These are phyloP conservation scores for Aspergillus nomiae DNA, from an alignment of 2,329 filamentous ascomycete genomes.

Conservation along the genomic window DNA sequence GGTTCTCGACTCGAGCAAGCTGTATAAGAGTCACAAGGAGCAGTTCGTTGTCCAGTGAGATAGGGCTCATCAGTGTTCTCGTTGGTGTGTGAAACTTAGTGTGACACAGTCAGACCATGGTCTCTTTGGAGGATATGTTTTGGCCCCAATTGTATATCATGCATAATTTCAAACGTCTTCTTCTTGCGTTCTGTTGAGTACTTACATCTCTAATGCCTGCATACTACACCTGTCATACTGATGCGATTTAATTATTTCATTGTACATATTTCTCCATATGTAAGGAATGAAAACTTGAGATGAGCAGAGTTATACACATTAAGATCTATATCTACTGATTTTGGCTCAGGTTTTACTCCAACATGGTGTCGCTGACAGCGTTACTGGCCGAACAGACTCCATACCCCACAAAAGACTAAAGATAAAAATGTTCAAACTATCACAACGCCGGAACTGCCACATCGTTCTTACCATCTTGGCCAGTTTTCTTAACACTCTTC, in stretches of 20 bases:
- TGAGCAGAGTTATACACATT: background rate
- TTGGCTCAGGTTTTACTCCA: background rate
- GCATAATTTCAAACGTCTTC: background rate
- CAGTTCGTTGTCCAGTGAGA: slow-evolving; percentile 55
- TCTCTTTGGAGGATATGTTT: background rate
- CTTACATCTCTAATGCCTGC: background rate
- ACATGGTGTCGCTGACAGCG: background rate
- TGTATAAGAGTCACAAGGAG: slow-evolving; percentile 53
- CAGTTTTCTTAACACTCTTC: slow-evolving; percentile 25
- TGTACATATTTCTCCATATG: background rate
- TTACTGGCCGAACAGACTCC: no score
- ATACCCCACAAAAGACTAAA: no score
- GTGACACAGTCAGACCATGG: background rate
- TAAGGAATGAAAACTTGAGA: background rate
- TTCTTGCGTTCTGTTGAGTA: no score
- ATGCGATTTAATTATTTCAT: background rate
- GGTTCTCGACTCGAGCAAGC: slow-evolving; percentile 49
- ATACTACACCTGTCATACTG: background rate
- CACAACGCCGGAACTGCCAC: background rate
- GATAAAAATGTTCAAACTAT: background rate
- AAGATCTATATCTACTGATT: background rate
- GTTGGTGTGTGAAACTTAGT: background rate
- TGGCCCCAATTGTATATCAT: background rate
- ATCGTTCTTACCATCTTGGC: background rate
- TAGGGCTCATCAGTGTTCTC: background rate